These are phyloP conservation scores for Silybum marianum DNA, from an alignment of 129 eudicot species.

Conservation along the genomic window DNA sequence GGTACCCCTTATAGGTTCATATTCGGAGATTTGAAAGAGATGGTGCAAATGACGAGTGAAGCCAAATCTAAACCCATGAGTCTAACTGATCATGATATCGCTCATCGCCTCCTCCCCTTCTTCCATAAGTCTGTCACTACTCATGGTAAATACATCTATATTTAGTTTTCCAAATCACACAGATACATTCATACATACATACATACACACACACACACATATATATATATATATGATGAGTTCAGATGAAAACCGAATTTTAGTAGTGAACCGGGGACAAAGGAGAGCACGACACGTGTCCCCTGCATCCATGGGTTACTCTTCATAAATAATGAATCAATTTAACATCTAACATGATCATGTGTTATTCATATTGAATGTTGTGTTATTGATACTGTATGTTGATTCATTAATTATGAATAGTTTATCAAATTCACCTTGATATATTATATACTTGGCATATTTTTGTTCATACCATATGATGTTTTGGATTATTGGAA, in stretches of 20 bases:
- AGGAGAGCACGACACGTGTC: too few species aligned
- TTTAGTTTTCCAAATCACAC: not conserved
- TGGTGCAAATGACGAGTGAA: slow-evolving; percentile 30
- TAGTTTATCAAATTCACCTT: too few species aligned
- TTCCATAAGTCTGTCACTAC: slow-evolving; percentile 40
- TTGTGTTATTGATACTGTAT: too few species aligned
- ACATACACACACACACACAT: not conserved
- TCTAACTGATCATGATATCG: slow-evolving; percentile 38
- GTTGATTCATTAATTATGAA: too few species aligned
- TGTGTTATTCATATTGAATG: too few species aligned
- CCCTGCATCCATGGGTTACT: too few species aligned
- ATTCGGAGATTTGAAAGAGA: slow-evolving; percentile 56
- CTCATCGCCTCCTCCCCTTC: slow-evolving; percentile 49
- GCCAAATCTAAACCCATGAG: slow-evolving; percentile 51
- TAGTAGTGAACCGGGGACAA: too few species aligned
- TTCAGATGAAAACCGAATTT: too few species aligned
- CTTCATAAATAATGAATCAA: too few species aligned
- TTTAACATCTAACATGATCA: too few species aligned
- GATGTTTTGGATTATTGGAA: not conserved
- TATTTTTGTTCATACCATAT: not conserved
- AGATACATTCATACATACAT: not conserved
- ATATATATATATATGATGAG: too few species aligned
- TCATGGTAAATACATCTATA: slow-evolving; percentile 34
- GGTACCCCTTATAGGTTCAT: slow-evolving; percentile 54
- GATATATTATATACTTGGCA: not conserved